These are phyloP conservation scores for Pseudogymnoascus sp. DNA, from an alignment of 2,329 filamentous ascomycete species.

Conservation along the genomic window DNA sequence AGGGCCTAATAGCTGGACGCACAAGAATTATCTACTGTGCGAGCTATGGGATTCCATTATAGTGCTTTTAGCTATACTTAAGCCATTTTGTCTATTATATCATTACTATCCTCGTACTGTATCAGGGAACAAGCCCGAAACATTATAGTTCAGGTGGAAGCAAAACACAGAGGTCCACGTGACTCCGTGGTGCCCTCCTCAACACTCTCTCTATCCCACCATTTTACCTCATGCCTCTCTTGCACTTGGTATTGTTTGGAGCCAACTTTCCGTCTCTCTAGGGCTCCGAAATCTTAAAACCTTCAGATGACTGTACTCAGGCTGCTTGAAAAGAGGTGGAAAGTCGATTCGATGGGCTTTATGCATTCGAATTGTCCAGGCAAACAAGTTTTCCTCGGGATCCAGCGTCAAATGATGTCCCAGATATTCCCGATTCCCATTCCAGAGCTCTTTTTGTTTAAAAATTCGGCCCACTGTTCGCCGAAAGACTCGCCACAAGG, in stretches of 20 bases:
- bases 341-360: background rate
- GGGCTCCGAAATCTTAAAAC: constrained; percentile 7
- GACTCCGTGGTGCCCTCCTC: background rate
- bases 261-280: background rate
- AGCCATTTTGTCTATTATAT: no score
- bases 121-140: no score
- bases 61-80: no score
- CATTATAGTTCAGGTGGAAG: background rate
- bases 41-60: no score
- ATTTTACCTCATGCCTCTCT: background rate
- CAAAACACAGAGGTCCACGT: background rate
- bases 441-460: constrained; percentile 2
- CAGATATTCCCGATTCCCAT: constrained; percentile 5
- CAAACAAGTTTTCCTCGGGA: constrained; percentile 7
- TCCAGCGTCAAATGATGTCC: constrained; percentile 1
- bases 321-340: background rate
- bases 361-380: constrained; percentile 6
- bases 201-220: background rate
- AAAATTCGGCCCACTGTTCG: constrained; percentile 3
- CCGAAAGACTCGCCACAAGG: background rate
- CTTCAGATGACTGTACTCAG: constrained; percentile 6
- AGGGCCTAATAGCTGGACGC: no score
- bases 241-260: background rate
- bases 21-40: no score
- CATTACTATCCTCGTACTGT: no score